phyloP scores from a whole-genome alignment of 2,329 filamentous ascomycete species.

The Tolypocladium endophyticum region DNA sequence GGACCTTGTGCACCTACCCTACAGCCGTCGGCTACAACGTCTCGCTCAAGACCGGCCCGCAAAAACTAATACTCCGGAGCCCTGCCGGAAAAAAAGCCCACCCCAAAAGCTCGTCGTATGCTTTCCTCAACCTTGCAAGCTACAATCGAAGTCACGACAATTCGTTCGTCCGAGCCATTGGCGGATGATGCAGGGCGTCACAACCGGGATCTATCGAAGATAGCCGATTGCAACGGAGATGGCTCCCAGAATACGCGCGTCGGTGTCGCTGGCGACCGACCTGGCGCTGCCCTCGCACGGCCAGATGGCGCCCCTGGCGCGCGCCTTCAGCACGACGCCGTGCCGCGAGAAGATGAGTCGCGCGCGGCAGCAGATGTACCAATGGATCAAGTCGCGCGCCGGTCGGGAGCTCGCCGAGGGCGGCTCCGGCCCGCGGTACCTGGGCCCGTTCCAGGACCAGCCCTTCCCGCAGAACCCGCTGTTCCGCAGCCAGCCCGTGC shows the following conservation, averaged over 20 bases:
- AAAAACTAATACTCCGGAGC: background rate
- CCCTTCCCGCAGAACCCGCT: slow-evolving; percentile 67
- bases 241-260: slow-evolving; percentile 12
- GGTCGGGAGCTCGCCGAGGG: slow-evolving; percentile 14
- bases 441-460: slow-evolving; percentile 26
- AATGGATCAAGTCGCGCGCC: slow-evolving; percentile 22
- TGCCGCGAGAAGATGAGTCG: slow-evolving; percentile 25
- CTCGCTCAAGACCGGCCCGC: background rate
- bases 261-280: slow-evolving; percentile 18
- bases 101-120: background rate
- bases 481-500: slow-evolving; percentile 62
- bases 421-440: slow-evolving; percentile 22
- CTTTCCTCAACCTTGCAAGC: background rate
- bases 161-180: background rate
- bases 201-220: background rate
- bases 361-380: slow-evolving; percentile 24
- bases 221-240: background rate
- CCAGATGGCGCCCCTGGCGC: slow-evolving; percentile 10
- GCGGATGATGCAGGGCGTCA: background rate
- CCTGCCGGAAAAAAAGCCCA: background rate
- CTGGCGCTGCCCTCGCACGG: slow-evolving; percentile 8
- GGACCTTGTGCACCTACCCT: background rate
- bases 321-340: slow-evolving; percentile 29
- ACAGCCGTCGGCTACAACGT: background rate
- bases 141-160: background rate